phyloP scores from a whole-genome alignment of 768 basidiomycete genomes.

The Tulasnella sp. region DNA sequence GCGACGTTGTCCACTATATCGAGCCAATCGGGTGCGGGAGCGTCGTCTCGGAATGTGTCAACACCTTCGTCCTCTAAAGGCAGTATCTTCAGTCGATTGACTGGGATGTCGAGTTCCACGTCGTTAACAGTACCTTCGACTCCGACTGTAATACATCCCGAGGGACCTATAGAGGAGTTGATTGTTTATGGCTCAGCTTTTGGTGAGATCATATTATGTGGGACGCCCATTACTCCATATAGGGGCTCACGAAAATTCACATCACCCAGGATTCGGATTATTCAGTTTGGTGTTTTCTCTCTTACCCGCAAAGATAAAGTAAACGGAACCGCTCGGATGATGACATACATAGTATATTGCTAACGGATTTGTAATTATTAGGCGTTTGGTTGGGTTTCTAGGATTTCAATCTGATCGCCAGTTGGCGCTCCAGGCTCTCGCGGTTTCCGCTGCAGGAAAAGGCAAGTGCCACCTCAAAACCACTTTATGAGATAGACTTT shows the following conservation, averaged over 20 bases:
- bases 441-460: slow-evolving; percentile 48
- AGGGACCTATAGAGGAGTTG: slow-evolving; percentile 56
- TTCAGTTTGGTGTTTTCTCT: slow-evolving; percentile 74
- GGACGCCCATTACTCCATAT: neutral
- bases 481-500: neutral
- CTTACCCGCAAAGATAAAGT: slow-evolving; percentile 59
- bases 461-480: neutral
- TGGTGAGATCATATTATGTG: slow-evolving; percentile 43
- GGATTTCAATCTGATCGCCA: slow-evolving; percentile 63
- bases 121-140: slow-evolving; percentile 18
- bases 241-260: neutral
- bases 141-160: slow-evolving; percentile 20
- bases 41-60: neutral
- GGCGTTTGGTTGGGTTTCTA: slow-evolving; percentile 58
- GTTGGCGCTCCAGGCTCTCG: slow-evolving; percentile 53
- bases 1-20: neutral
- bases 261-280: slow-evolving; percentile 39
- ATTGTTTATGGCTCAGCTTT: slow-evolving; percentile 67
- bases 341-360: neutral
- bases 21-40: neutral
- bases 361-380: slow-evolving; percentile 21
- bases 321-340: neutral
- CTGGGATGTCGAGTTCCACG: slow-evolving; percentile 16
- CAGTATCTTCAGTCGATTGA: slow-evolving; percentile 23
- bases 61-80: neutral